These are phyloP conservation scores for Ophiostoma montium DNA, from an alignment of 2,329 filamentous ascomycete species.

Conservation along the genomic window DNA sequence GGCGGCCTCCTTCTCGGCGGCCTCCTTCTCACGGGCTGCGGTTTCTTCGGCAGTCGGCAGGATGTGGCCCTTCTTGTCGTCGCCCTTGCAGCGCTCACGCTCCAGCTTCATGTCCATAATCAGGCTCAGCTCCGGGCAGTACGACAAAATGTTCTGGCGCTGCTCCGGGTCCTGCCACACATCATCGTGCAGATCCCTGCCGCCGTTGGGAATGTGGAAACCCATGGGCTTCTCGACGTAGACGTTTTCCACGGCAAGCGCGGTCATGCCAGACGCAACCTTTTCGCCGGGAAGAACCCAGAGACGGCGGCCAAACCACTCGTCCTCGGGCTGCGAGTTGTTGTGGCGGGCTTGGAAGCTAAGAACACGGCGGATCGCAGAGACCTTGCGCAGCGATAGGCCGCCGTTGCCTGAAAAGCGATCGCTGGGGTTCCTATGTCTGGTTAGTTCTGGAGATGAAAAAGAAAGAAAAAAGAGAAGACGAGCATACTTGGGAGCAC, in stretches of 20 bases:
- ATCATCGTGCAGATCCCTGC: conserved; percentile 24
- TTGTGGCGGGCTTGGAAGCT: conserved; percentile 35
- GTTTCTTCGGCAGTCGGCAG: conserved; percentile 6
- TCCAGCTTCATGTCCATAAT: conserved; percentile 44
- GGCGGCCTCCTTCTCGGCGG: too few relatives aligned
- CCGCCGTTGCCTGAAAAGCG: conserved; percentile 39
- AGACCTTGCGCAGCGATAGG: conserved; percentile 37
- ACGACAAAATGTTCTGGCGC: conserved; percentile 35
- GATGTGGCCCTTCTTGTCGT: conserved; percentile 19
- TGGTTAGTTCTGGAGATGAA: background rate
- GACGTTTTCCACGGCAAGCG: conserved; percentile 35
- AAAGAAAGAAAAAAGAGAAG: background rate
- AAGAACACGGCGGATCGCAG: conserved; percentile 33
- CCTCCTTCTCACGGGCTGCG: background rate
- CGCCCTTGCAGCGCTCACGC: conserved; percentile 28
- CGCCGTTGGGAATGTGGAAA: conserved; percentile 34
- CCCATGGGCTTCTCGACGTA: conserved; percentile 39
- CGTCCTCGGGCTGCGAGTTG: conserved; percentile 36
- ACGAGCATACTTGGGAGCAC: conserved; percentile 30
- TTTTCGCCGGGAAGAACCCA: conserved; percentile 32
- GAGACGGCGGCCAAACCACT: conserved; percentile 39
- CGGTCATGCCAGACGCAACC: conserved; percentile 28
- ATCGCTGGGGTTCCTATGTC: conserved; percentile 23
- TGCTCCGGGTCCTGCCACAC: conserved; percentile 32
- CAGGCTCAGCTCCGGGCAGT: conserved; percentile 41